phyloP scores from a whole-genome alignment of 768 basidiomycete genomes.

The Lyophyllum semitale region DNA sequence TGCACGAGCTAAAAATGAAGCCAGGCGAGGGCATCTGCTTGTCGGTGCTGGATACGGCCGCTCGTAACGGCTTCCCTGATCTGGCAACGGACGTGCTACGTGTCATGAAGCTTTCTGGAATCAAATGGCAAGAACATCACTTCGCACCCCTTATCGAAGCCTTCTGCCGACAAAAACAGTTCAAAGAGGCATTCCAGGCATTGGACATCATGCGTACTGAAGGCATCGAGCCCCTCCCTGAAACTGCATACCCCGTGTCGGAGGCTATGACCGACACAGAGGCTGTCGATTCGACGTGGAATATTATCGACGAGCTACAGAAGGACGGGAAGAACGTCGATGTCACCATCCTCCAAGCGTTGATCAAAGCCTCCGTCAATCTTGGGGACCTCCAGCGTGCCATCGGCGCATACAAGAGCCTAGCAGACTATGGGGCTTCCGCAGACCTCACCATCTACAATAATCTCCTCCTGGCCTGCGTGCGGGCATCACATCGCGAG shows the following conservation, averaged over 20 bases:
- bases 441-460: constrained; percentile 73
- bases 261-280: constrained; percentile 49
- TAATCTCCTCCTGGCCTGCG: constrained; percentile 65
- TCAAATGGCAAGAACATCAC: constrained; percentile 67
- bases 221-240: constrained; percentile 47
- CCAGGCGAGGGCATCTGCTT: constrained; percentile 79
- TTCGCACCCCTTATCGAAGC: constrained; percentile 79
- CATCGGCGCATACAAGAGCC: constrained; percentile 72
- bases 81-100: constrained; percentile 69
- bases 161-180: constrained; percentile 53
- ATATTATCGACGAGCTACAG: constrained; percentile 60
- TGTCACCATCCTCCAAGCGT: constrained; percentile 59
- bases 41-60: constrained; percentile 71
- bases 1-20: constrained; percentile 48
- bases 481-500: constrained; percentile 55
- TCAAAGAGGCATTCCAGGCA: constrained; percentile 64
- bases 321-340: constrained; percentile 55
- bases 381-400: constrained; percentile 75
- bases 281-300: constrained; percentile 65
- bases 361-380: constrained; percentile 63
- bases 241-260: constrained; percentile 55
- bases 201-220: constrained; percentile 61
- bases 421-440: constrained; percentile 51
- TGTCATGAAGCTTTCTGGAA: constrained; percentile 48
- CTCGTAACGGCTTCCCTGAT: constrained; percentile 68